Evolutionary conservation across 2,329 filamentous ascomycete genomes (phyloP), one percentile per base, ranked within the genome.

Genomic region (Diaporthe vexans): DNA sequence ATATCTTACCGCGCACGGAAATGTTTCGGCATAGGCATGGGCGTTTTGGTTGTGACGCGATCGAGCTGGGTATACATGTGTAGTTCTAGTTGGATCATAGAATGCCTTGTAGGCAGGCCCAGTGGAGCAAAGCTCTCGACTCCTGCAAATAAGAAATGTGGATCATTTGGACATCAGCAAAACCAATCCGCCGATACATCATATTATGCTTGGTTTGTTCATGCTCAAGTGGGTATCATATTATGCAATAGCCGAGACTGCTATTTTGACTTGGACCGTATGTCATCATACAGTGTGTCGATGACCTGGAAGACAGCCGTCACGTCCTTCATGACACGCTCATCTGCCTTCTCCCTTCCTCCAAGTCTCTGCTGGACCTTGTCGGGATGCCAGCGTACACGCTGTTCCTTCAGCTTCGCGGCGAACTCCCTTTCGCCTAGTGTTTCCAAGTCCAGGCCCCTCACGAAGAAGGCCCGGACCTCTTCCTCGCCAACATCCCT

Each of bases 331-430:
- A 97, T 92, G 4, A 94, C 91, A 4, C 88, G 88, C 33, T 91
- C 88, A 63, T 95, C 93, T 65, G 97, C 91, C 74, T 90, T 85
- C 65, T 97, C 91, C 74, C 90, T 85, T 0, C 90, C 91, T 4
- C 95, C 94, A 75, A 97, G 92, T 71, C 92, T 91, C 84, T 98
- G 97, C 86, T 98, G 95, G 73, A 98, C 94, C 87, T 98, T 99
- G 84, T 99, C 97, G 5, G 97, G 97, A 85, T 99, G 97, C 97
- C 97, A 99, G 21, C 95, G 89, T 24, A 98, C 92, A 69, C 97
- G 91, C 85, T 99, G 97, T 7, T 91, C 86, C 83, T 97, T 98
- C 70, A 98, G 86, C 74, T 82, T 85, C 10, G 85, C 83, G 26
- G 86, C 81, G 68, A 88, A 86, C 13, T 84, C 84, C 74, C 80